Conservation (phyloP, 2,329 filamentous ascomycete species). For the Fonsecaea monophora region DNA sequence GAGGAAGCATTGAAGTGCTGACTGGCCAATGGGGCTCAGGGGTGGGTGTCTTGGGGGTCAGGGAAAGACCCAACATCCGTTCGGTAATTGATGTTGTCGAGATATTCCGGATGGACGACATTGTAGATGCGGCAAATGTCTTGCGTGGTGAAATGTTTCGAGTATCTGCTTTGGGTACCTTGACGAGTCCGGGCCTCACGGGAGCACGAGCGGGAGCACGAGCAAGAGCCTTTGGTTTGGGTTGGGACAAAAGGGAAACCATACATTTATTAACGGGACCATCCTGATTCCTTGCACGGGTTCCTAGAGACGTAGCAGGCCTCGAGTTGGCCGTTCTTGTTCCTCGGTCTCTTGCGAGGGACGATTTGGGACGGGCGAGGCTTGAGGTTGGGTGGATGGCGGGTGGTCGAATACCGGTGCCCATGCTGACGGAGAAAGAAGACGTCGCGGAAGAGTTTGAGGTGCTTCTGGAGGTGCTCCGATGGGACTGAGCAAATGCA, state of each 20-base stretch:
- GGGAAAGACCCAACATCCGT: constrained; percentile 42
- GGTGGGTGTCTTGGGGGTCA: constrained; percentile 25
- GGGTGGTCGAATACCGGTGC: constrained; percentile 59
- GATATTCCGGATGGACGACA: constrained; percentile 9
- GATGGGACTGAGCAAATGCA: constrained; percentile 50
- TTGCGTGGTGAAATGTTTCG: constrained; percentile 25
- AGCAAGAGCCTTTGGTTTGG: constrained; percentile 36
- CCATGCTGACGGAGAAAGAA: constrained; percentile 65
- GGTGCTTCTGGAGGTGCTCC: constrained; percentile 45
- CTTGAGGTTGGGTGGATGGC: constrained; percentile 47
- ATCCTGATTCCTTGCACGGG: constrained; percentile 46
- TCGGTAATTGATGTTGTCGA: constrained; percentile 28
- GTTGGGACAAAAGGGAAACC: constrained; percentile 47
- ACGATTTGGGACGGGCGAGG: constrained; percentile 57
- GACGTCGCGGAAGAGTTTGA: constrained; percentile 54
- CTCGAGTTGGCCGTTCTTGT: constrained; percentile 52
- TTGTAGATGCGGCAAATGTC: constrained; percentile 6
- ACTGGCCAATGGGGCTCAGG: constrained; percentile 27
- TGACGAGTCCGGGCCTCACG: constrained; percentile 27
- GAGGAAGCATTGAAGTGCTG: constrained; percentile 37
- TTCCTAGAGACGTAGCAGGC: constrained; percentile 52
- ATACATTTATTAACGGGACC: constrained; percentile 62
- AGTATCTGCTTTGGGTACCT: constrained; percentile 27
- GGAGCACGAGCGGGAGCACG: constrained; percentile 24
- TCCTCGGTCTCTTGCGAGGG: constrained; percentile 59